phyloP scores from a whole-genome alignment of 495 filamentous ascomycete genomes.

The Penicillium dipodomyicola region DNA sequence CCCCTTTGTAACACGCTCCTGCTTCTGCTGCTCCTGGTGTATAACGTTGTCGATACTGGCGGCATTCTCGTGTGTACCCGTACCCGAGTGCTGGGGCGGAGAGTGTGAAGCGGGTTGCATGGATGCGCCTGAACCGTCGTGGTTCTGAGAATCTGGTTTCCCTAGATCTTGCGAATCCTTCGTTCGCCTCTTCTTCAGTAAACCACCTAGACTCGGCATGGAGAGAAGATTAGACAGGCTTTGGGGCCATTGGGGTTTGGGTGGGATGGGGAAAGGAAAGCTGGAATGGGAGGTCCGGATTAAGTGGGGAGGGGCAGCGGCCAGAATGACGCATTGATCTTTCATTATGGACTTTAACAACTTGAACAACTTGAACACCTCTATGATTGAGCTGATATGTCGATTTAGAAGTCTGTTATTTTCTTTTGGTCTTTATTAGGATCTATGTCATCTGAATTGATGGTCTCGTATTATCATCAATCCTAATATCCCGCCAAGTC shows the following conservation, averaged over 20 bases:
- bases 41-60: conserved; percentile 48
- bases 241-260: conserved; percentile 4
- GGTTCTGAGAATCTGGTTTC: conserved; percentile 35
- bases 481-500: neutral
- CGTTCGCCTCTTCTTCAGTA: conserved; percentile 97
- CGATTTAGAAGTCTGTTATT: neutral
- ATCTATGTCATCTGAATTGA: neutral
- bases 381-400: neutral
- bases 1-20: conserved; percentile 81
- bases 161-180: conserved; percentile 65
- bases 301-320: conserved; percentile 29
- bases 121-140: conserved; percentile 36
- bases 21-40: conserved; percentile 27
- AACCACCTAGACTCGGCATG: conserved; percentile 58
- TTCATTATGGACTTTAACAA: conserved; percentile 1
- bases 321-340: conserved; percentile 38
- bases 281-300: conserved; percentile 19
- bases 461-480: neutral
- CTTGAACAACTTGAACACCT: neutral
- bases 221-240: conserved; percentile 24
- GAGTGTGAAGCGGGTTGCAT: conserved; percentile 41
- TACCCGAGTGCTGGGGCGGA: conserved; percentile 32
- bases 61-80: conserved; percentile 34
- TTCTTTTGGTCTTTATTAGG: neutral
- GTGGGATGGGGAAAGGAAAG: conserved; percentile 12